Evolutionary conservation across 108 stramenopile genomes (phyloP), one percentile per base, ranked within the genome.

Genomic region (Heterococcus sp.): DNA sequence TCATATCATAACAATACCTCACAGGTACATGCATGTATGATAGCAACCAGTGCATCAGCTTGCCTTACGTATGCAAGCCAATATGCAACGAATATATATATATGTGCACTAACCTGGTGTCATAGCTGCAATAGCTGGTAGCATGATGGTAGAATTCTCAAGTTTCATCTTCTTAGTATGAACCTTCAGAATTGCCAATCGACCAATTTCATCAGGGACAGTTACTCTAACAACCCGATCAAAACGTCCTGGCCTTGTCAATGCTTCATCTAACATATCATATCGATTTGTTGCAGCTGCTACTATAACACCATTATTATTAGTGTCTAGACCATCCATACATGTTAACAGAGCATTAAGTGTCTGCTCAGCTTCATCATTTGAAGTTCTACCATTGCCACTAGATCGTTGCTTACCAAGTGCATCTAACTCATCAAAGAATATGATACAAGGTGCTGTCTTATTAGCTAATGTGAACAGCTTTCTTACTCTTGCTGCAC

Each of bases 221-320:
- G 71, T 76, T 2, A 85, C 85, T 36, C 78, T 37, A 0, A 87
- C 86, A 75, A 86, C 84, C 14, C 86, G 81, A 14, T 87, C 86
- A n/a, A 87, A 86, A 68, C 98, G 92, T n/a, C 98, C 98, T 1
- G 98, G 98, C 36, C 98, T 89, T 39, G 95, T 73, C 69, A 99
- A 86, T 1, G 98, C 98, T 30, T 78, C 66, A 86, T 99, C 98
- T 38, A 99, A 88, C 21, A 92, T 90, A 71, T 99, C 95, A 33
- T 92, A 92, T 82, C 96, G 94, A 87, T 99, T 99, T 14, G 98
- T 99, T 21, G 98, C 98, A 0, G 95, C 97, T 69, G 98, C 95
- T 5, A 99, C 95, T 76, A 99, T 96, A 68, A 98, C 92, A 30
- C 97, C 97, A 68, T 76, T 85, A 39, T 86, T 80, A 69, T 83